Evolutionary conservation across 148 eudicot genomes (phyloP).

Genomic region (Persicaria tinctoria): DNA sequence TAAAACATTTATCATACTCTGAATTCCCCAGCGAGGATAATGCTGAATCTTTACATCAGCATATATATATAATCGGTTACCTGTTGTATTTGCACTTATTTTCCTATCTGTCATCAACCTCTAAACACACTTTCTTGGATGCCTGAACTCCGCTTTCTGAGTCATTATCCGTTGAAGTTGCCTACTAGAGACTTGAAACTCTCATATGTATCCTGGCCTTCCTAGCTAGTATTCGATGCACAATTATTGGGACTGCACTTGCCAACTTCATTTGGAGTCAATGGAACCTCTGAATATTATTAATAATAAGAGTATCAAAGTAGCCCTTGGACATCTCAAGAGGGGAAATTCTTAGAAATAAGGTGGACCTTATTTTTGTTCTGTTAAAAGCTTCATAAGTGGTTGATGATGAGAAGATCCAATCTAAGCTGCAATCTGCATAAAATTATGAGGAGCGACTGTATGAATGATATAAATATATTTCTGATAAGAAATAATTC

Average conservation of each 20-base stretch:
- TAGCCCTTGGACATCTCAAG: neutral
- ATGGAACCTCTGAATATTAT: too few species aligned
- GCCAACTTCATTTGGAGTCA: too few species aligned
- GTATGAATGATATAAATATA: neutral
- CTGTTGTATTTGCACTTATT: neutral
- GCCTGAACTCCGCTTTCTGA: neutral
- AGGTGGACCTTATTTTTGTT: neutral
- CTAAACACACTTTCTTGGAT: neutral
- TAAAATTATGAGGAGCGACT: neutral
- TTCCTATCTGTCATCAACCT: conserved; percentile 7
- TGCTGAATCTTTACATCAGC: neutral
- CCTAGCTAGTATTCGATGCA: neutral
- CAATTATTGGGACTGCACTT: too few species aligned
- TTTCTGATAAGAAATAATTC: neutral
- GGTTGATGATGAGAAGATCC: conserved; percentile 8
- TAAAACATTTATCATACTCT: neutral
- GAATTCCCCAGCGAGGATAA: neutral
- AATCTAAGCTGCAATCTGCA: neutral
- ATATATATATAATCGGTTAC: neutral
- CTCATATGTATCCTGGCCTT: neutral
- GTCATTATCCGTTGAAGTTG: neutral
- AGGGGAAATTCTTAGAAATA: neutral
- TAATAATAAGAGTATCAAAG: neutral
- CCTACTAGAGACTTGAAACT: neutral
- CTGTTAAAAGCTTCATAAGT: neutral